phyloP scores from a whole-genome alignment of 257 asterid genomes.

The Orobanche coerulescens region DNA sequence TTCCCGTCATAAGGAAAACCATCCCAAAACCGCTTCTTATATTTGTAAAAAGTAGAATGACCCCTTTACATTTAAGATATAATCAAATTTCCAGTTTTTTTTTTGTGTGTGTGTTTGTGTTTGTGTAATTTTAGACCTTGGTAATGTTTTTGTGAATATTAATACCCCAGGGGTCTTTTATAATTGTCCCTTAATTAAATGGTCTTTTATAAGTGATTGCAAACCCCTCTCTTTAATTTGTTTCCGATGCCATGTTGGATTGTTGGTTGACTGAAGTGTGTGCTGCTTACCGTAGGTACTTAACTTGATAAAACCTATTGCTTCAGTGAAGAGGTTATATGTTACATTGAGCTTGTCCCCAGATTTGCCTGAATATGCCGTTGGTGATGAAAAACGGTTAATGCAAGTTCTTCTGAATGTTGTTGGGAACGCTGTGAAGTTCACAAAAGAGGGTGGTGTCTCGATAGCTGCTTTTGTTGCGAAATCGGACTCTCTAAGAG shows the following conservation, averaged over 20 bases:
- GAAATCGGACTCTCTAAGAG: slow-evolving; percentile 66
- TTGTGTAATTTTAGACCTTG: too few relatives aligned
- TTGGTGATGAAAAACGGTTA: slow-evolving; percentile 90
- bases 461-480: slow-evolving; percentile 72
- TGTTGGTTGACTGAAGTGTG: slow-evolving; percentile 21
- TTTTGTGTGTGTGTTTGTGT: too few relatives aligned
- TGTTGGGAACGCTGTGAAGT: slow-evolving; percentile 92
- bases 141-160: too few relatives aligned
- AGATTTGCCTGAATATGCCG: slow-evolving; percentile 68
- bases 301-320: slow-evolving; percentile 78
- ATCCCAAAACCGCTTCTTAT: too few relatives aligned
- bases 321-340: slow-evolving; percentile 69
- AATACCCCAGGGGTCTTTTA: too few relatives aligned
- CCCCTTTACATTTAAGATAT: too few relatives aligned
- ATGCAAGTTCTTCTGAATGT: slow-evolving; percentile 83
- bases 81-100: too few relatives aligned
- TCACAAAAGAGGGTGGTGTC: slow-evolving; percentile 83
- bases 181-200: too few relatives aligned
- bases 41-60: too few relatives aligned
- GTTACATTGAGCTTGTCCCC: slow-evolving; percentile 61
- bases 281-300: slow-evolving; percentile 45
- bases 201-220: too few relatives aligned
- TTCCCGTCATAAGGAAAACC: too few relatives aligned
- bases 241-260: slow-evolving; percentile 11
- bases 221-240: too few relatives aligned